Evolutionary conservation across 495 filamentous ascomycete genomes (phyloP), one percentile per base, ranked within the genome.

Genomic region (Penicillium riverlandense): DNA sequence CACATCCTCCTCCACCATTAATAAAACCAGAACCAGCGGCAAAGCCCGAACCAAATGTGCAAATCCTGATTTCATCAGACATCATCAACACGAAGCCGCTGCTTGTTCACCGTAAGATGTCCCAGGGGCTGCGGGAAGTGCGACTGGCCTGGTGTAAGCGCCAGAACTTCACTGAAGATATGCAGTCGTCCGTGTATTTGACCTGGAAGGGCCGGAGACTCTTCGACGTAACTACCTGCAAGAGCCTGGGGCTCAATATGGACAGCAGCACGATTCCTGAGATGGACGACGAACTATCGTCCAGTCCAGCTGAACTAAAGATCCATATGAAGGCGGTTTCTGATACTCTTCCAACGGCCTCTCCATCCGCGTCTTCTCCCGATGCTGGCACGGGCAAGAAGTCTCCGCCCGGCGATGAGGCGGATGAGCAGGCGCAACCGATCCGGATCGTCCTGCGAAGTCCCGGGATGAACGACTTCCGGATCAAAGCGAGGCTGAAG

Each of bases 241-340:
- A 70, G 38, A 82, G 83, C 29, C 41, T 71, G 85, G 42, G 85
- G 73, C 28, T 75, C 82, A 29, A 69, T 53, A 72, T 22, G 22
- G 22, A 42, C 49, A 47, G n/a, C 38, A 66, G 9, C 67, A 67
- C 49, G 11, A 32, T 11, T 27, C 14, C 36, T 40, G 41, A 58
- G 5, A 57, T 65, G 33, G 55, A 59, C 15, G 62, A 67, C 14
- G 65, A 64, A 36, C 29, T 14, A 46, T 53, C 29, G 66, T 55
- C 29, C 40, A 47, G 35, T 22, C 22, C 22, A 22, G 22, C 22
- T 22, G 42, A 50, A 15, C 32, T 66, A 7, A 68, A 61, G 34
- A 63, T 89, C 8, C 76, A 81, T 49, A 72, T 92, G 44, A 82
- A 88, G 62, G 88, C 86, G 4, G 84, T 86, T 73, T 86, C 84